Evolutionary conservation across 225 moss, liverwort and hornwort species (phyloP), one percentile per base, ranked within the genome.

Genomic region (Rhytidiadelphus loreus): DNA sequence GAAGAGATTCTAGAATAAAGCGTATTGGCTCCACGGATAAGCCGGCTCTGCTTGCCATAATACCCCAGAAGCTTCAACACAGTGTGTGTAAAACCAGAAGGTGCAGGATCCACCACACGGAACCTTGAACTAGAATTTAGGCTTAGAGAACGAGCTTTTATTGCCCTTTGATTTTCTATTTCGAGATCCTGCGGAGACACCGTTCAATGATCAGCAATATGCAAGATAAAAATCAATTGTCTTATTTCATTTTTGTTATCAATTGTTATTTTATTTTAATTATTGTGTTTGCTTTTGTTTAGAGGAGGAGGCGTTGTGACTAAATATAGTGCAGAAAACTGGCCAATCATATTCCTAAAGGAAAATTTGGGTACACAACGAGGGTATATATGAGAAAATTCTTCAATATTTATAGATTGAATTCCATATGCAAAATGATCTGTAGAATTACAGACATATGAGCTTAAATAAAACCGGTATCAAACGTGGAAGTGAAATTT

Each of bases 1-100:
- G 64, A 70, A 83, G 92, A 93, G 71, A 97, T 95, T 75, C 97
- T 95, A 77, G 96, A 89, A 90, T 97, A 97, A 21, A 99, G 92
- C 53, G 91, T 91, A 83, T 91, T 96, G 33, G 94, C 93, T 83
- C 99, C 99, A 80, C 99, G 96, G 74, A 99, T 96, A 86, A 99
- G 96, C 64, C 91, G 95, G 89, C 97, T 97, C 89, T 99, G 95
- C 89, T 92, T 95, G 76, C 96, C 93, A 87, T 96, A 97, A 85
- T 91, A 99, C 33, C 99, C 99, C 82, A 99, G 88, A 87, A 99
- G 70, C 90, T 92, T 96, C 89, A 97, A 82, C 64, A 92, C 91
- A 60, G 93, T 83, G 70, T 92, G 92, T 46, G 86, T 81, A 66
- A 96, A 93, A 53, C 99, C 97, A 60, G 90, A 81, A 35, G 96